Evolutionary conservation across 805 yeast species (phyloP), one percentile per base, ranked within the genome.

Genomic region (Metschnikowia anglica): DNA sequence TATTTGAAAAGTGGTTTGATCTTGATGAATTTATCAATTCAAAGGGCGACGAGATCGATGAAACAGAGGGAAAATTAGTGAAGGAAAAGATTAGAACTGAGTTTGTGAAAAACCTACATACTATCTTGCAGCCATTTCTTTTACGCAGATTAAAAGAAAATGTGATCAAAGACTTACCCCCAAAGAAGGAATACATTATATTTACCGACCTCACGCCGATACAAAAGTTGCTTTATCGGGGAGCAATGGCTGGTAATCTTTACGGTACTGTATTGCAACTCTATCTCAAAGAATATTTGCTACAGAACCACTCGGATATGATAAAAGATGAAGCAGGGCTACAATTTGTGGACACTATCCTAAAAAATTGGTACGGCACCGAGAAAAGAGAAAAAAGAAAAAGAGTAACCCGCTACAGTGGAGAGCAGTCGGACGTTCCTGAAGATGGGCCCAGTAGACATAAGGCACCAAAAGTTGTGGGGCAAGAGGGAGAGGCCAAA

Each of bases 1-100:
- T 89, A 32, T 91, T 91, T 59, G 95, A 91, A 61, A 85, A 83
- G 58, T 91, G 98, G 97, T 93, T 91, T 65, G 95, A 93, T 61
- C 86, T 86, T 54, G 78, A 81, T 34, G 81, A 78, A 29, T 58
- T 83, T 30, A 31, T 38, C 1, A 24, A 26, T 16, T 26, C 25
- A 9, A 44, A 47, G 25, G 53, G 48, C 9, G 53, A 52, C 8
- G 55, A 52, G 17, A 53, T 53, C 39, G 66, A 67, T 9, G 74
- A 70, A 20, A 58, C 61, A 16, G 70, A 74, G 19, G 74, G 64
- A 47, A 73, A 68, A 51, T 58, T 81, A 30, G 77, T 88, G 29
- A 80, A 80, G 70, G 77, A 53, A 76, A 84, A 59, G 43, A 55
- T 70, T 31, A 72, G 68, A 46, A 59, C 56, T 38, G 76, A 79